Evolutionary conservation across 306 rosid genomes (phyloP).

Genomic region (Fragaria iinumae): DNA sequence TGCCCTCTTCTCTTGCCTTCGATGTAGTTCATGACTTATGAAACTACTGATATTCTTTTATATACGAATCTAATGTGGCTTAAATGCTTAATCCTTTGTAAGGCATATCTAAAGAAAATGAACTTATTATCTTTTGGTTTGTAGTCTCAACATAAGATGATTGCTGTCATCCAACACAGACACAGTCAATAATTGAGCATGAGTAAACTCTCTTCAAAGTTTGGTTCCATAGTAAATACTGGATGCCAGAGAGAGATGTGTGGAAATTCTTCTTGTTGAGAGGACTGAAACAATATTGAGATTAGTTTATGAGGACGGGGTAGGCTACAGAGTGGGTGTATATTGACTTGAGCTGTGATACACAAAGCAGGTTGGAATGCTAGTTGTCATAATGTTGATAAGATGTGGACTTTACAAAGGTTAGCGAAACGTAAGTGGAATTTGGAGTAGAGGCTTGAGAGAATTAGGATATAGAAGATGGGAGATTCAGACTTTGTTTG

Average conservation of each 20-base stretch:
- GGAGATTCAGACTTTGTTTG: neutral
- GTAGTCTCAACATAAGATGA: neutral
- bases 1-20: neutral
- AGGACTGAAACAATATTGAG: neutral
- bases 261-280: neutral
- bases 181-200: neutral
- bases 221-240: neutral
- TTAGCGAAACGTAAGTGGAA: neutral
- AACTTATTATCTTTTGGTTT: neutral
- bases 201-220: neutral
- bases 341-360: neutral
- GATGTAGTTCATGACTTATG: neutral
- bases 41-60: neutral
- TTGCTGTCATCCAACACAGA: neutral
- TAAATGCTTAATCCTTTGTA: neutral
- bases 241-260: neutral
- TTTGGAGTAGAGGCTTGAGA: neutral
- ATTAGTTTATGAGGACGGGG: neutral
- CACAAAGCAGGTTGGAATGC: neutral
- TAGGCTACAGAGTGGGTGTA: neutral
- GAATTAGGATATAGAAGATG: neutral
- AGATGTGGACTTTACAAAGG: neutral
- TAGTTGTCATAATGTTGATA: neutral
- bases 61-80: neutral
- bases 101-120: neutral